phyloP scores from a whole-genome alignment of 768 basidiomycete species.

The Pholiota molesta region DNA sequence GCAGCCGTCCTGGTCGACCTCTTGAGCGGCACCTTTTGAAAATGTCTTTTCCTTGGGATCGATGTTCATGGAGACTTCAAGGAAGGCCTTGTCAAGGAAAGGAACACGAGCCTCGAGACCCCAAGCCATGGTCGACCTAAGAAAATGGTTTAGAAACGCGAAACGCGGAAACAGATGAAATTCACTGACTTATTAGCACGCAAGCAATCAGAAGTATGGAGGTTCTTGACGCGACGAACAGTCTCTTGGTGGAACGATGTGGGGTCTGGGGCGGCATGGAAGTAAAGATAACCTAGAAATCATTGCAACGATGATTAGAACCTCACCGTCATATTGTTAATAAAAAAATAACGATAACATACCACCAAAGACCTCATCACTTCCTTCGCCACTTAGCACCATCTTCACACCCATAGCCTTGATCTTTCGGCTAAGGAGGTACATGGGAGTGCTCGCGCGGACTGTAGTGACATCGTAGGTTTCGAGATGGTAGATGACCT shows the following conservation, averaged over 20 bases:
- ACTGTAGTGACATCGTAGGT: constrained; percentile 99
- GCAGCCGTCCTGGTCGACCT: constrained; percentile 80
- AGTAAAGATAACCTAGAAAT: constrained; percentile 91
- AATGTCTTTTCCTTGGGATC: constrained; percentile 90
- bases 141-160: constrained; percentile 1
- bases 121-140: constrained; percentile 97
- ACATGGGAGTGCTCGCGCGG: constrained; percentile 98
- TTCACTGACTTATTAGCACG: constrained; percentile 90
- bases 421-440: constrained; percentile 95
- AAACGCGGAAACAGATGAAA: background rate
- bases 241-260: constrained; percentile 93
- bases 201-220: constrained; percentile 96
- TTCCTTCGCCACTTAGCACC: constrained; percentile 97
- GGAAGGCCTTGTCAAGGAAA: constrained; percentile 96
- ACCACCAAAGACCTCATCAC: constrained; percentile 98
- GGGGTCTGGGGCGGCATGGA: constrained; percentile 94
- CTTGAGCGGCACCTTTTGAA: constrained; percentile 73
- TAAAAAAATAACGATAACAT: constrained; percentile 7
- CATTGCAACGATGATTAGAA: background rate
- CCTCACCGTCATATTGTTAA: background rate
- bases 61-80: constrained; percentile 91
- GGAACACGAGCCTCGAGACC: constrained; percentile 98
- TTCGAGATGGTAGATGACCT: constrained; percentile 97
- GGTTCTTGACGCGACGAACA: constrained; percentile 93
- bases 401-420: constrained; percentile 99